phyloP scores from a whole-genome alignment of 2,329 filamentous ascomycete species.

The Aspergillus tanneri region DNA sequence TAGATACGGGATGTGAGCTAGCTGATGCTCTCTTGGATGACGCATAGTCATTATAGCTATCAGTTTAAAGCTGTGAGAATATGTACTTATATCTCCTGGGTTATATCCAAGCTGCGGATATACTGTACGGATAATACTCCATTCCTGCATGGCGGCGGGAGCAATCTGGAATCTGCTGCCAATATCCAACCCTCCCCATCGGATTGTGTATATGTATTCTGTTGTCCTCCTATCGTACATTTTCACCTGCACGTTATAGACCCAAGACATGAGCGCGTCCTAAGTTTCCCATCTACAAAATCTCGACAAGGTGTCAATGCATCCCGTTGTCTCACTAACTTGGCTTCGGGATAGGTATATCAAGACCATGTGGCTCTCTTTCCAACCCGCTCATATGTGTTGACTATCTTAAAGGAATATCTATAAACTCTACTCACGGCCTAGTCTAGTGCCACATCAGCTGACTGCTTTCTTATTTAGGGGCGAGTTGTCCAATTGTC shows the following conservation, averaged over 20 bases:
- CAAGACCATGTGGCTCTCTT: no score
- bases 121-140: neutral
- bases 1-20: neutral
- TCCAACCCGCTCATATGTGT: neutral
- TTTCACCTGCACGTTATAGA: neutral
- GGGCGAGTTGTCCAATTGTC: no score
- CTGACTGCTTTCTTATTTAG: no score
- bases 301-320: neutral
- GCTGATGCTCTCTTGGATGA: neutral
- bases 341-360: no score
- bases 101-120: neutral
- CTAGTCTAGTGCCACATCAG: no score
- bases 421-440: neutral
- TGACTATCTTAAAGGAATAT: neutral
- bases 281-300: neutral
- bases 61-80: neutral
- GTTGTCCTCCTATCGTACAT: neutral
- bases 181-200: neutral
- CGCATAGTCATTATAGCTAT: neutral
- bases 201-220: neutral
- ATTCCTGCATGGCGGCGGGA: neutral
- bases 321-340: neutral
- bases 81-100: neutral
- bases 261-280: neutral
- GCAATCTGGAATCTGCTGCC: neutral